These are phyloP conservation scores for Austroboletus niveus DNA, from an alignment of 1,284 basidiomycete genomes.

Conservation along the genomic window DNA sequence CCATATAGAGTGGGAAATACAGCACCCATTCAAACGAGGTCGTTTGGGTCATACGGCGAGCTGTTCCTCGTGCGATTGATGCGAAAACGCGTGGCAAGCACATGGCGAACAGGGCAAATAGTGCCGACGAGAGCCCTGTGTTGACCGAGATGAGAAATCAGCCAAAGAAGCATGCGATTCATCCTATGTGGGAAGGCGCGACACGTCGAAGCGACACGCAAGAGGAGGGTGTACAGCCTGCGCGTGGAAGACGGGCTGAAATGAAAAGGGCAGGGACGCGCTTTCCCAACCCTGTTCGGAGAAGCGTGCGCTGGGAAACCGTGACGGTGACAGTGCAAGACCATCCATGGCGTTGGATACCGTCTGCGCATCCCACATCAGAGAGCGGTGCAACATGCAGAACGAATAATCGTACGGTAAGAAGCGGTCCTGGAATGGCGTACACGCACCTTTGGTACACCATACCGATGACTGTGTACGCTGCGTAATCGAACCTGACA, in stretches of 20 bases:
- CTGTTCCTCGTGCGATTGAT: too few relatives aligned
- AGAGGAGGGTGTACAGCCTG: too few relatives aligned
- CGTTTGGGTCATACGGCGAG: too few relatives aligned
- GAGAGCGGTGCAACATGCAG: slow-evolving; percentile 1
- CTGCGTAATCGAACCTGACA: slow-evolving; percentile 5
- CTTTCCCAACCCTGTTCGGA: slow-evolving; percentile 18
- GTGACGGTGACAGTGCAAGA: slow-evolving; percentile 18
- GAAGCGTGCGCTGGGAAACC: neutral
- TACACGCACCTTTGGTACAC: slow-evolving; percentile 15
- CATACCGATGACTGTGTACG: slow-evolving; percentile 19
- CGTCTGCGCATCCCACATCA: slow-evolving; percentile 13
- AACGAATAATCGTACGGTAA: slow-evolving; percentile 14
- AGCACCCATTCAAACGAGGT: too few relatives aligned
- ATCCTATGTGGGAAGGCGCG: slow-evolving; percentile 6
- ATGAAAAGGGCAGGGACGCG: slow-evolving; percentile 5
- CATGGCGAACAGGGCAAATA: slow-evolving; percentile 22
- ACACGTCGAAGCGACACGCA: neutral
- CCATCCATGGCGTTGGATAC: slow-evolving; percentile 15
- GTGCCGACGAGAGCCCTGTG: slow-evolving; percentile 12
- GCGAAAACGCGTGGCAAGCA: too few relatives aligned
- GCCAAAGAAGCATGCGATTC: slow-evolving; percentile 18
- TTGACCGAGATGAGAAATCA: neutral
- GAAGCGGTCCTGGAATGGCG: slow-evolving; percentile 14
- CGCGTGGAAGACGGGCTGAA: too few relatives aligned
- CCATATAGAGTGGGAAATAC: too few relatives aligned